Base-by-base conservation (phyloP, 1,139 yeast species). In the Pichia sp. region DNA sequence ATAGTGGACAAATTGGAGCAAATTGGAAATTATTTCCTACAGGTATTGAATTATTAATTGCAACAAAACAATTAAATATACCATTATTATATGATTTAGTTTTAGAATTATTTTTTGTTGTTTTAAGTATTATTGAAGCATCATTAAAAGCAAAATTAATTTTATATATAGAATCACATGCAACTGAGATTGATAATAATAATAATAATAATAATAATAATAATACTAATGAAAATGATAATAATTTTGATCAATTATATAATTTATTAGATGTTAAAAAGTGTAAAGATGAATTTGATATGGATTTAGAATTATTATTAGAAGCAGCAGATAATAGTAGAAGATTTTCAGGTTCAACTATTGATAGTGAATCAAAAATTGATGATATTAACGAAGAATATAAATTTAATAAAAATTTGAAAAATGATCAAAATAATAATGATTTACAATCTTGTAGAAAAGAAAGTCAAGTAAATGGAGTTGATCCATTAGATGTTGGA, bases 1-100 rank as follows among this genome's bases (percentile, higher is more conserved):
- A 82, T 59, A 84, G 90, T 7, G 94, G 92, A 1, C 89, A 84
- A 64, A 77, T 85, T 34, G 88, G 87, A 34, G 79, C 82, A 51
- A 81, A 78, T 57, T 84, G 90, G 90, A 66, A 74, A 11, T 65
- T 84, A 35, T 70, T 76, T 2, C 90, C 90, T 0, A 81, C 86
- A 0, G 76, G 86, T 0, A 70, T 83, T 48, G 89, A 84, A 55
- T 72, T 81, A 47, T 69, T 84, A 56, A 66, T 79, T 32, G 72
- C 83, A 56, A 75, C 88, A 2, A 81, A 81, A 56, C 73, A 78
- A 52, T 83, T 79, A 59, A 80, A 79, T 53, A 74, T 85, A 26
- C 90, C 90, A 1, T 66, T 84, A 49, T 66, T 85, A 36, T 83
- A 81, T 60, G 88, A 83, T 58, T 69, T 83, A 56, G 76, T 84